phyloP scores from a whole-genome alignment of 768 basidiomycete genomes.

The Phylloporus rhodoxanthus region DNA sequence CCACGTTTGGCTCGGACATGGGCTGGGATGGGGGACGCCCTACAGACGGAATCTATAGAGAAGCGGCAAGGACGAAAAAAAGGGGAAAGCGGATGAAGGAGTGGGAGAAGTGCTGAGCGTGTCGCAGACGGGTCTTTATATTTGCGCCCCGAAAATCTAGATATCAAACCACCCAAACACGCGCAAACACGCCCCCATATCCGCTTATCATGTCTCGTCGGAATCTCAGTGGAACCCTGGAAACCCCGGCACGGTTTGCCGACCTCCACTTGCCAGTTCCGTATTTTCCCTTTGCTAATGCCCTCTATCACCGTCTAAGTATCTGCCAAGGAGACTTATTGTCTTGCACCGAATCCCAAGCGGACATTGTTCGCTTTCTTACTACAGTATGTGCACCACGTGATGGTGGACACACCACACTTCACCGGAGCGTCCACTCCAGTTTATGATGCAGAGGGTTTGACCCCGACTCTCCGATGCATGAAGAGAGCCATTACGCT shows the following conservation, averaged over 20 bases:
- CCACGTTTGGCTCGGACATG: conserved; percentile 40
- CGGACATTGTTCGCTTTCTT: no score
- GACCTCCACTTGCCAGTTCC: conserved; percentile 11
- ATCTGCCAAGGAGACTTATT: background rate
- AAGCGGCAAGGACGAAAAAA: conserved; percentile 4
- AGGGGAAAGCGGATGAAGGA: conserved; percentile 20
- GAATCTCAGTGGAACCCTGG: conserved; percentile 21
- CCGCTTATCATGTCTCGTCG: conserved; percentile 18
- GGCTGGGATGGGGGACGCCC: conserved; percentile 15
- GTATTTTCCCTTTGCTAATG: conserved; percentile 14
- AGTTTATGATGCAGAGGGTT: background rate
- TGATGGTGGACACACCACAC: no score
- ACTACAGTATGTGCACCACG: no score
- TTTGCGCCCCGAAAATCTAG: conserved; percentile 25
- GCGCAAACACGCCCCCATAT: conserved; percentile 15
- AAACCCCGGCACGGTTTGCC: conserved; percentile 24
- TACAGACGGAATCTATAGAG: conserved; percentile 27
- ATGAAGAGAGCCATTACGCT: conserved; percentile 1
- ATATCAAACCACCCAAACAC: conserved; percentile 25
- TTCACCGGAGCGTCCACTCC: background rate
- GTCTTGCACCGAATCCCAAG: no score
- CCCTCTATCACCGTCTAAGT: background rate
- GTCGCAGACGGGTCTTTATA: conserved; percentile 33
- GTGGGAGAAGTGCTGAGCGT: conserved; percentile 27
- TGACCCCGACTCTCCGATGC: background rate